Evolutionary conservation across 768 basidiomycete species (phyloP), one percentile per base, ranked within the genome.

Genomic region (Hysterangium stoloniferum): DNA sequence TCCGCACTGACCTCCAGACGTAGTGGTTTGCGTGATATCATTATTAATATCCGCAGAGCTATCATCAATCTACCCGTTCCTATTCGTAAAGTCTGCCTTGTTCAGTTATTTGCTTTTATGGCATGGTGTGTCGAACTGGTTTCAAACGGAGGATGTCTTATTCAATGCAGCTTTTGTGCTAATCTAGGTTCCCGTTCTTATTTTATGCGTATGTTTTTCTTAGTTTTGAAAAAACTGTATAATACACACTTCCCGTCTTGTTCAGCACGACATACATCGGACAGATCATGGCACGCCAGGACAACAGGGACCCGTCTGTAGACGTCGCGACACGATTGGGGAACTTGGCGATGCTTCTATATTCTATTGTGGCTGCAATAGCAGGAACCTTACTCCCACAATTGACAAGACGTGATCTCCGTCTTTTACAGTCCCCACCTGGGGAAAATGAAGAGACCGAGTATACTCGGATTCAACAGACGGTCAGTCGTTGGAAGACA

Each of bases 71-170:
- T 97, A 38, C 94, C 94, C 0, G 80, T 77, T 56, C 84, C 91
- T 11, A 83, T 97, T 37, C 79, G 82, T 44, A 78, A 88, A 24
- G 94, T 97, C 9, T 97, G 94, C 63, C 82, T 84, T 60, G 93
- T 96, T 3, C 94, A 97, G 61, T 66, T 97, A 15, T 94, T 90
- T 62, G 93, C 94, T 2, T 97, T 95, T 64, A 95, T 95, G 90
- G 92, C 90, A 57, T 97, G 94, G 89, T 85, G 58, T 25, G 79
- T 68, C 20, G 0, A 32, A 2, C 11, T 20, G 19, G 31, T n/a
- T 45, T 3, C 9, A 31, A 13, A 33, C 22, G 20, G 6, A 15
- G 24, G 32, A 19, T 48, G 36, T 22, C 37, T 36, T 37, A 40
- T 35, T 42, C 37, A 20, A 8, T 25, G 15, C 28, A 42, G 50